Base-by-base conservation (phyloP, 768 basidiomycete species). In the Neoboletus brunneissimus region DNA sequence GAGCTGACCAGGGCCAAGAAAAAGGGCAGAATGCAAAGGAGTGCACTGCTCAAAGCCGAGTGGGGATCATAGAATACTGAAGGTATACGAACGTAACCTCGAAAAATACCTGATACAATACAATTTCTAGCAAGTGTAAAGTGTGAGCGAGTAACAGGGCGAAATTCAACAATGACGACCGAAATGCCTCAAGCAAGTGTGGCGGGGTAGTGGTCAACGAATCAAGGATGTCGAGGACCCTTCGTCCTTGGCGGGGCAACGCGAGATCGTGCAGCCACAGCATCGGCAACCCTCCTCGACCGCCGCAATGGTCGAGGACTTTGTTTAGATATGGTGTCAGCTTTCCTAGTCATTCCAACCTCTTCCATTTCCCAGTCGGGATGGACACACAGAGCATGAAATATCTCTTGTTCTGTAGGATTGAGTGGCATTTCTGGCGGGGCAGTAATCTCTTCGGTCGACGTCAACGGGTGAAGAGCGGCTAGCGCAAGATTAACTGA, bases 321-420 rank as follows among this genome's bases (percentile, higher is more conserved):
- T 16, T 42, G 53, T n/a, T 57, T 56, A 11, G 47, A 23, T n/a
- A 27, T 25, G 15, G 20, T 15, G 25, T 44, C 52, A 31, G 25
- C 59, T 50, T 55, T 64, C 18, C 56, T 58, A 34, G 40, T 31
- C 27, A 38, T 34, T 27, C 52, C 60, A 13, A 15, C 43, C 22
- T 75, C 79, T 47, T 82, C 80, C 23, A 48, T 53, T 40, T 72
- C 71, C 79, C 80, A 81, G 56, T 85, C 83, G 20, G 82, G 80
- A 57, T 80, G 77, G 32, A 79, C 74, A 57, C 86, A 89, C 25
- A 89, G 70, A 46, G 80, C 77, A 41, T 76, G 81, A 71, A 90
- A 89, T 48, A 90, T 84, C 68, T 86, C 82, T 64, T 86, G 81
- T 63, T 90, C 88, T 11, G 79, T 83, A 23, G 83, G 82, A 60